A percentile compares a stretch with the other conserved stretches of the same genome.
Conservation (phyloP, 2,329 filamentous ascomycete genomes). For the Emergomyces orientalis region DNA sequence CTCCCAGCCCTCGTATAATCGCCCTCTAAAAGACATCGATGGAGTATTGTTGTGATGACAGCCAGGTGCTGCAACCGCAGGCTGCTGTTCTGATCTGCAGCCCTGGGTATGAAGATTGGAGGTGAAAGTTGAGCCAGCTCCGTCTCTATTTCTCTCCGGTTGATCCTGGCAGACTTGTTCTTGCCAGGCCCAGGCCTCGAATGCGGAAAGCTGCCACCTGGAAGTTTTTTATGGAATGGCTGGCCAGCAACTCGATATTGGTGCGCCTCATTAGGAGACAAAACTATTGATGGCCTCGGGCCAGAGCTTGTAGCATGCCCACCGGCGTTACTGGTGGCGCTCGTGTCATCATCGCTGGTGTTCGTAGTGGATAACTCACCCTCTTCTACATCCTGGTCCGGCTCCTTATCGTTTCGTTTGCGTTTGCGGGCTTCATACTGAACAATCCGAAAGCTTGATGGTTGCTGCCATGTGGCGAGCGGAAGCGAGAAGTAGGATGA, state of each 20-base stretch:
- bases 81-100: constrained; percentile 27
- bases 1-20: constrained; percentile 64
- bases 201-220: constrained; percentile 36
- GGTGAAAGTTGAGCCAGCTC: constrained; percentile 26
- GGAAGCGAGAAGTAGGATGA: constrained; percentile 30
- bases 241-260: constrained; percentile 38
- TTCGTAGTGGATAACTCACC: neutral
- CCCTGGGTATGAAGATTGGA: constrained; percentile 28
- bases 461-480: constrained; percentile 30
- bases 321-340: neutral
- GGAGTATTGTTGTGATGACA: constrained; percentile 59
- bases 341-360: neutral
- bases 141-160: constrained; percentile 17
- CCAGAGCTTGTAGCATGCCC: neutral
- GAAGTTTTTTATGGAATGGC: constrained; percentile 30
- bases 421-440: constrained; percentile 31
- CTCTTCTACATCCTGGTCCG: constrained; percentile 6
- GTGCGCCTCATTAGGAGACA: constrained; percentile 34
- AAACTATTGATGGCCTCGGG: constrained; percentile 20
- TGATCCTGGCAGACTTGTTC: constrained; percentile 11
- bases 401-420: constrained; percentile 18
- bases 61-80: constrained; percentile 49
- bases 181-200: constrained; percentile 18
- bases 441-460: constrained; percentile 26
- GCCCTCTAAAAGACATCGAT: constrained; percentile 60